Evolutionary conservation across 176 grass and related monocot genomes (phyloP).

Genomic region (Elymus sibiricus): DNA sequence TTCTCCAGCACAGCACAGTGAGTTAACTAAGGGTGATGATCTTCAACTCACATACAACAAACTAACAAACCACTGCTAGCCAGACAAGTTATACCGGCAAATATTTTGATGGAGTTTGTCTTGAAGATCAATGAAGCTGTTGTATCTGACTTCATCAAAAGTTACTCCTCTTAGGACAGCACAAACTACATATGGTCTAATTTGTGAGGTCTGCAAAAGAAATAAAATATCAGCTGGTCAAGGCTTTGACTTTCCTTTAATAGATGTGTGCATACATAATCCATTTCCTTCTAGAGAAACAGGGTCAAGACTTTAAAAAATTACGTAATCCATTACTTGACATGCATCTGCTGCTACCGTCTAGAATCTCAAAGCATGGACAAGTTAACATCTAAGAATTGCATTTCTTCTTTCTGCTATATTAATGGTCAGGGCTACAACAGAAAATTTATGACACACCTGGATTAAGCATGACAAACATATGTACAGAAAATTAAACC

Average conservation of each 20-base stretch:
- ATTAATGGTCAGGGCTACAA: neutral
- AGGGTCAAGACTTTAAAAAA: neutral
- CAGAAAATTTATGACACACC: neutral
- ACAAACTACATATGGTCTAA: slow-evolving; percentile 89
- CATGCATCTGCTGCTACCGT: neutral
- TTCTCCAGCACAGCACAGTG: slow-evolving; percentile 3
- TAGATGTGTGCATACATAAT: neutral
- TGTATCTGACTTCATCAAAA: slow-evolving; percentile 91
- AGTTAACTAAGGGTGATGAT: slow-evolving; percentile 24
- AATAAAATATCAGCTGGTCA: slow-evolving; percentile 15
- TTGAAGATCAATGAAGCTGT: slow-evolving; percentile 99
- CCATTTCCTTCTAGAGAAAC: neutral
- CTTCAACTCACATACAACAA: slow-evolving; percentile 20
- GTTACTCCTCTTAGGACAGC: slow-evolving; percentile 82
- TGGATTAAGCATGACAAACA: neutral
- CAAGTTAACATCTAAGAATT: neutral
- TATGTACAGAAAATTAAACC: neutral
- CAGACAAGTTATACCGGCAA: slow-evolving; percentile 63
- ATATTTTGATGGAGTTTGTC: slow-evolving; percentile 99
- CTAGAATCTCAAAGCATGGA: neutral
- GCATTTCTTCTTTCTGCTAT: neutral
- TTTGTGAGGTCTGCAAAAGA: slow-evolving; percentile 64
- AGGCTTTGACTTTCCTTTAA: neutral
- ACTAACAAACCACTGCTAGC: neutral
- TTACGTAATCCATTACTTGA: neutral